Base-by-base conservation (phyloP, 352 stramenopile genomes). In the Thalassiosira livingstoniorum region DNA sequence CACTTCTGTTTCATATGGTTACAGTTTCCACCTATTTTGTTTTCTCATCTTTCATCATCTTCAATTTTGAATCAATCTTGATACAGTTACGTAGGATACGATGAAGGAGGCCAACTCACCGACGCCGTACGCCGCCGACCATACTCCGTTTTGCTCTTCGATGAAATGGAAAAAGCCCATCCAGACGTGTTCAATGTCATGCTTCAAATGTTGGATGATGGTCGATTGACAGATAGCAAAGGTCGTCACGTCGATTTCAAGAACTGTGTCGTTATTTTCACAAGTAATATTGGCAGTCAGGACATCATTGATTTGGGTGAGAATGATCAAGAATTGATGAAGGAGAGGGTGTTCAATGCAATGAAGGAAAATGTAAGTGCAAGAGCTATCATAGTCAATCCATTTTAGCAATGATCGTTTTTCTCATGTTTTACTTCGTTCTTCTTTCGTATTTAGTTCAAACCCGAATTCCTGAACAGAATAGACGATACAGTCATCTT, bases 401-500 rank as follows among this genome's bases (percentile, higher is more conserved):
- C n/a, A n/a, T n/a, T n/a, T n/a, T n/a, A n/a, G n/a, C n/a, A n/a
- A n/a, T n/a, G n/a, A n/a, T n/a, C n/a, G n/a, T 27, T 29, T 58
- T 58, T 10, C 47, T 58, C 27, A 5, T 58, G 21, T 23, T 29
- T 7, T 69, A 3, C n/a, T n/a, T n/a, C n/a, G n/a, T n/a, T n/a
- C n/a, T 43, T 11, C 1, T 35, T 66, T 66, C 21, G 29, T 37
- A 2, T 88, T 18, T 31, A 98, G 73, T 99, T 99, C 91, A 92
- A 96, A 0, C 98, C 98, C 0, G 98, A 99, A 87, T 99, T 99
- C 84, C 89, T 99, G 23, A 99, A 99, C 86, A 96, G 98, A 70
- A 97, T 99, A 72, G 97, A 99, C 78, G 97, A 99, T 75, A 92
- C 98, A 25, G 96, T 99, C 35, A 95, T 99, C 29, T 99, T 99